phyloP scores from a whole-genome alignment of 2,329 filamentous ascomycete species.

The Penicillium glabrum region DNA sequence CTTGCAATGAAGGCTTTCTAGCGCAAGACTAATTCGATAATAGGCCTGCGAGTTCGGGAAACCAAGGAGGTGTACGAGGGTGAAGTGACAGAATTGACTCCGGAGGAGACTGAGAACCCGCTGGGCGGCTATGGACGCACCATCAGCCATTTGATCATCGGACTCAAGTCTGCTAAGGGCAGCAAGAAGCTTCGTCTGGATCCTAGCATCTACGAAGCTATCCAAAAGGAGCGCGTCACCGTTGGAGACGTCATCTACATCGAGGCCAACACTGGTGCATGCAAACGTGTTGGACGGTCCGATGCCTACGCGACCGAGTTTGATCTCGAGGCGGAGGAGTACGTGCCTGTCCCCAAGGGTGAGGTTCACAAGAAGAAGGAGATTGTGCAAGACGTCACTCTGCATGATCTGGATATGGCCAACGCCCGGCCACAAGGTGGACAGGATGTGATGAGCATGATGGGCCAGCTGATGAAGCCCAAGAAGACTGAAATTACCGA shows the following conservation, averaged over 20 bases:
- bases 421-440: constrained; percentile 94
- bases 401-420: constrained; percentile 94
- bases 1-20: neutral
- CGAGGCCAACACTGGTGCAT: constrained; percentile 96
- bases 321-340: constrained; percentile 97
- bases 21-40: constrained; percentile 14
- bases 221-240: constrained; percentile 95
- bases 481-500: constrained; percentile 99
- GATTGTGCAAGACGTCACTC: constrained; percentile 96
- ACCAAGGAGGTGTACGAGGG: constrained; percentile 99
- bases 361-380: constrained; percentile 99
- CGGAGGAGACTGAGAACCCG: constrained; percentile 97
- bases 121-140: constrained; percentile 96
- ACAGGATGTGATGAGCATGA: constrained; percentile 99
- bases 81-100: constrained; percentile 95
- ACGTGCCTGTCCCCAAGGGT: constrained; percentile 97
- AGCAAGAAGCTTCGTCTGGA: constrained; percentile 97
- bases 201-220: constrained; percentile 98
- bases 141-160: constrained; percentile 92
- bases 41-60: constrained; percentile 85
- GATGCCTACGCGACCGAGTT: constrained; percentile 99
- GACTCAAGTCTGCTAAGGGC: constrained; percentile 89
- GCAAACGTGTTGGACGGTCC: constrained; percentile 92
- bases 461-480: constrained; percentile 99
- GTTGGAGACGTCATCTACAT: constrained; percentile 99